Evolutionary conservation across 208 protist species (phyloP).

Genomic region (Herpetomonas tarakana): DNA sequence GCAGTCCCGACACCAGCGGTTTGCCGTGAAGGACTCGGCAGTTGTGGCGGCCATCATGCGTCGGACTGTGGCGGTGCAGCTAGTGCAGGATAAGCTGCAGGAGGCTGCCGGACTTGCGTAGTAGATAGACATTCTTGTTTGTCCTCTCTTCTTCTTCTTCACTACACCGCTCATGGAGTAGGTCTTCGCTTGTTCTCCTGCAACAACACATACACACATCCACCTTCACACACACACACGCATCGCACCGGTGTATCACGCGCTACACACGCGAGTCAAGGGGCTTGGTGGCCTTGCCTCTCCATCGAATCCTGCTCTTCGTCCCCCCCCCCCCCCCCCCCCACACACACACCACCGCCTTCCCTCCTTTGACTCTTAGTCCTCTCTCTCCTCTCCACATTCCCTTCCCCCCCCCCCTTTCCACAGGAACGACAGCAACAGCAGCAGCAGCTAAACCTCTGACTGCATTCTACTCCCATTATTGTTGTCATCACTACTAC

Average conservation of each 20-base stretch:
- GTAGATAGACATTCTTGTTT: neutral
- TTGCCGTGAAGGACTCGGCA: constrained; percentile 11
- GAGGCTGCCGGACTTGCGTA: neutral
- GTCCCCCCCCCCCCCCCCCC: too few species aligned
- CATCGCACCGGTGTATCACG: neutral
- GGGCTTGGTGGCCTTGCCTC: too few species aligned
- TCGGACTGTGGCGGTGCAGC: constrained; percentile 14
- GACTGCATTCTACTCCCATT: too few species aligned
- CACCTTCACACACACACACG: neutral
- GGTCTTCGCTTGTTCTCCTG: neutral
- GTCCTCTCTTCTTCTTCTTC: neutral
- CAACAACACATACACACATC: neutral
- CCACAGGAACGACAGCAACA: too few species aligned
- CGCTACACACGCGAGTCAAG: neutral
- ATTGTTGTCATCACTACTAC: neutral
- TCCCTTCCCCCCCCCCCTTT: too few species aligned
- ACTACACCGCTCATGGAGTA: neutral
- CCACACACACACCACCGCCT: too few species aligned
- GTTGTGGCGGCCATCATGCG: constrained; percentile 1
- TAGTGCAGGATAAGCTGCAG: constrained; percentile 11
- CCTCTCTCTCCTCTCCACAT: too few species aligned
- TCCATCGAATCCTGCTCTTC: too few species aligned
- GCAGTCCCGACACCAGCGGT: constrained; percentile 3
- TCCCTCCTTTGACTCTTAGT: too few species aligned
- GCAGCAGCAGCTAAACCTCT: too few species aligned